A percentile compares a stretch with the other conserved stretches of the same genome.
Conservation (phyloP, 371 early-diverging fungal genomes). For the Catenaria anguillulae region DNA sequence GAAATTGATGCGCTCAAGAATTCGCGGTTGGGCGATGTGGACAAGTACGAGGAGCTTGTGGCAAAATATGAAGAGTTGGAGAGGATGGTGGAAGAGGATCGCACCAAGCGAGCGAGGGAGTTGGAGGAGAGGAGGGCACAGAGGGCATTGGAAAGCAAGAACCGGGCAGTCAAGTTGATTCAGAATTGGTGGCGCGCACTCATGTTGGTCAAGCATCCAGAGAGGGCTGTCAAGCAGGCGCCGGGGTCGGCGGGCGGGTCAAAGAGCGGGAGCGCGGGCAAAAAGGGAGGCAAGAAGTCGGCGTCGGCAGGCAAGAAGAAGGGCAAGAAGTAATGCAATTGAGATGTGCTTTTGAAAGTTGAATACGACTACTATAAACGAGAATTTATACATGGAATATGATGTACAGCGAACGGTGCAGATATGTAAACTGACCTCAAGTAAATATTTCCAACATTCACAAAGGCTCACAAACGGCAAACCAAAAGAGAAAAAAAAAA, state of each 20-base stretch:
- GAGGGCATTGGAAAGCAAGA: slow-evolving; percentile 7
- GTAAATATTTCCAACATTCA: too few relatives aligned
- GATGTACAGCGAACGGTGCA: too few relatives aligned
- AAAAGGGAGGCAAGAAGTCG: slow-evolving; percentile 9
- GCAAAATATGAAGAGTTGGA: slow-evolving; percentile 31
- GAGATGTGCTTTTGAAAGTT: too few relatives aligned
- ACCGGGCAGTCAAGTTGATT: slow-evolving; percentile 19
- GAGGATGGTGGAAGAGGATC: slow-evolving; percentile 31
- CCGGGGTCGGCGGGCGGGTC: neutral
- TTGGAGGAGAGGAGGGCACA: slow-evolving; percentile 20
- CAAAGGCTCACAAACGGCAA: too few relatives aligned
- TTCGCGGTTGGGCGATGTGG: slow-evolving; percentile 24
- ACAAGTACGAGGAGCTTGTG: slow-evolving; percentile 34
- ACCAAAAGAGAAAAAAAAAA: too few relatives aligned
- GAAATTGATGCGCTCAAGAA: slow-evolving; percentile 31
- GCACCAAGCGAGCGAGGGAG: slow-evolving; percentile 8
- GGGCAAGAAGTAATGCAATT: neutral
- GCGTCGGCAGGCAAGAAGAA: slow-evolving; percentile 9
- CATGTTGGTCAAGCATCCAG: neutral
- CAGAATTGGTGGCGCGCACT: slow-evolving; percentile 26
- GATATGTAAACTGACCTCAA: too few relatives aligned
- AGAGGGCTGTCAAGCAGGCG: neutral
- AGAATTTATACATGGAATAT: too few relatives aligned
- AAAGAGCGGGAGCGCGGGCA: neutral
- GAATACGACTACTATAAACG: too few relatives aligned